Evolutionary conservation across 441 rosid species (phyloP), one percentile per base, ranked within the genome.

Genomic region (Adansonia madagascariensis): DNA sequence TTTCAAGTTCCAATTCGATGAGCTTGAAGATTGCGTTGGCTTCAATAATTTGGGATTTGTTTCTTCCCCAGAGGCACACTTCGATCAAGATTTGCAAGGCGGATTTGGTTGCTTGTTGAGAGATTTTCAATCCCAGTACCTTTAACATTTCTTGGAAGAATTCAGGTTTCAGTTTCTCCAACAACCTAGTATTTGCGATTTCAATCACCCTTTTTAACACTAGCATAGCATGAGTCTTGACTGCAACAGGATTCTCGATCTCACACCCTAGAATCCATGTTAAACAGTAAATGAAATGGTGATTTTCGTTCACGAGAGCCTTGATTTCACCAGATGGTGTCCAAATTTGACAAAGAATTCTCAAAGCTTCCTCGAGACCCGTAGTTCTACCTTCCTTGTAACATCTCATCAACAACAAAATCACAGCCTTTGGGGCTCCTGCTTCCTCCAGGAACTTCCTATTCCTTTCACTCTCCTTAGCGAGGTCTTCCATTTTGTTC

Each of bases 1-100:
- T 84, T 17, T 79, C 83, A 0, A 88, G 86, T 70, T 88, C 92
- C 1, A 84, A 63, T 75, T 90, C 94, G 9, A 88, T 78, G 12
- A 90, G 85, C 44, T 80, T 81, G 41, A 81, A 83, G 0, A 86
- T 84, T 10, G 87, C 85, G 4, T 80, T 71, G 0, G 88, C 84
- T 50, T 88, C 88, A 0, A 87, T 47, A 4, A 87, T 84, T 74
- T 80, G 86, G 12, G 10, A 11, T 74, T 84, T 71, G 85, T 88
- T 88, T 61, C 88, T 77, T 0, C 89, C 88, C 84, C 80, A 80
- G 0, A 74, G 87, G 47, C 88, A 87, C 4, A 75, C 76, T 11
- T 85, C 84, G 15, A 66, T 75, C 0, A 90, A 76, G 8, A 85
- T 66, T 2, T 69, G 85, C 66, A 90, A 65, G 43, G 88, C 84